These are phyloP conservation scores for Pleurotus tuber-regium DNA, from an alignment of 768 basidiomycete species.

Conservation along the genomic window DNA sequence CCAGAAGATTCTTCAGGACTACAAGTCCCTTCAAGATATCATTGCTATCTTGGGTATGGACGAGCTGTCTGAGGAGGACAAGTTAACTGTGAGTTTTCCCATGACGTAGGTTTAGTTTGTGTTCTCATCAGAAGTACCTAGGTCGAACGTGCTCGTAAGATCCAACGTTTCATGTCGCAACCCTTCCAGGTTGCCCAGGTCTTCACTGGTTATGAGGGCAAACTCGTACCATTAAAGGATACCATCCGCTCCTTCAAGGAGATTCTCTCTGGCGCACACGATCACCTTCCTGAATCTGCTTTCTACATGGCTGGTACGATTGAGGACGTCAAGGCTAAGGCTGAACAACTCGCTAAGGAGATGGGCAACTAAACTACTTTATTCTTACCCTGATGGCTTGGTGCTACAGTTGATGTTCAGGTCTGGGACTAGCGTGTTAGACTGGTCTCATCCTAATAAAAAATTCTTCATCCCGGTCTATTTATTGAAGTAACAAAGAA, in stretches of 20 bases:
- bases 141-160: slow-evolving; percentile 98
- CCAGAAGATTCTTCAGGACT: slow-evolving; percentile 96
- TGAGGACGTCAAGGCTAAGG: slow-evolving; percentile 96
- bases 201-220: slow-evolving; percentile 99
- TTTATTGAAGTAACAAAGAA: too few species aligned
- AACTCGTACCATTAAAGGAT: slow-evolving; percentile 95
- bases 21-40: slow-evolving; percentile 98
- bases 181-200: slow-evolving; percentile 99
- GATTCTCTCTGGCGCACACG: slow-evolving; percentile 88
- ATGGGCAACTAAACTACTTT: slow-evolving; percentile 55
- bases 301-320: slow-evolving; percentile 99
- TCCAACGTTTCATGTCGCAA: slow-evolving; percentile 99
- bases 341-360: slow-evolving; percentile 95
- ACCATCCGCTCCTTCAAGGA: slow-evolving; percentile 97
- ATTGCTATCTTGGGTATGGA: slow-evolving; percentile 99
- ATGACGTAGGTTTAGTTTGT: too few species aligned
- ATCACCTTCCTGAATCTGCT: slow-evolving; percentile 89
- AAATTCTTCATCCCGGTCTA: slow-evolving; percentile 5
- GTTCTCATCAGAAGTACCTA: slow-evolving; percentile 25
- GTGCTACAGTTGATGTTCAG: background rate
- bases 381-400: background rate
- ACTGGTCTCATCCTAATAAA: slow-evolving; percentile 9
- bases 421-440: slow-evolving; percentile 1
- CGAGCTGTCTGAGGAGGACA: slow-evolving; percentile 99
- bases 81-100: slow-evolving; percentile 75